Evolutionary conservation across 305 asterid species (phyloP), one percentile per base, ranked within the genome.

Genomic region (Nicotiana rustica): DNA sequence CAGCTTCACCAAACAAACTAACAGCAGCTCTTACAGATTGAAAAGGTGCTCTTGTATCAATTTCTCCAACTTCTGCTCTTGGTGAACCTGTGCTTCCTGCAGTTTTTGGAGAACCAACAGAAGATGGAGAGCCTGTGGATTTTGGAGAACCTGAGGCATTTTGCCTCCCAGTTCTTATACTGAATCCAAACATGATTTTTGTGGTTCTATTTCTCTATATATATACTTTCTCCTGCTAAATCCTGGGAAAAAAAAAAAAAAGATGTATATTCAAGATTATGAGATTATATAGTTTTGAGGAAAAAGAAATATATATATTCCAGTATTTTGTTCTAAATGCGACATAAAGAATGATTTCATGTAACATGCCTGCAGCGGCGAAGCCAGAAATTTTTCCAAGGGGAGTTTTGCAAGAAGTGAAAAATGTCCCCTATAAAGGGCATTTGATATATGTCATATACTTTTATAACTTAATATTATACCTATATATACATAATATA

Each of bases 31-130:
- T 90, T 4, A 95, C 99, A 0, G 99, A 96, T 82, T 91, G 90
- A 36, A 96, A 95, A 31, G 99, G 99, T 0, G 98, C 95, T 17
- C 97, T 87, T 3, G 99, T 97, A 85, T 97, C 99, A 38, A 96
- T 91, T 82, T 95, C 99, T 68, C 94, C 98, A 7, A 89, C 91
- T 12, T 91, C 97, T 2, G 88, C 35, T 83, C 88, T 88, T 0
- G 98, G 97, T 33, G 98, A 92, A 59, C 79, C 73, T 3, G 83
- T 33, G 57, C 79, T 62, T 17, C 52, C 52, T 6, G 89, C 92
- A 44, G 92, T 85, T 18, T 68, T 86, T 6, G 92, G 92, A 4
- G 95, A 88, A 79, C 61, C 70, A 13, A 18, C 71, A 1, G 88
- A 38, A 36, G 66, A 29, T 25, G 90, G 90, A 33, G 92, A 86